Conservation (phyloP, 179 eudicot genomes). For the Sideroxylon spinosum region DNA sequence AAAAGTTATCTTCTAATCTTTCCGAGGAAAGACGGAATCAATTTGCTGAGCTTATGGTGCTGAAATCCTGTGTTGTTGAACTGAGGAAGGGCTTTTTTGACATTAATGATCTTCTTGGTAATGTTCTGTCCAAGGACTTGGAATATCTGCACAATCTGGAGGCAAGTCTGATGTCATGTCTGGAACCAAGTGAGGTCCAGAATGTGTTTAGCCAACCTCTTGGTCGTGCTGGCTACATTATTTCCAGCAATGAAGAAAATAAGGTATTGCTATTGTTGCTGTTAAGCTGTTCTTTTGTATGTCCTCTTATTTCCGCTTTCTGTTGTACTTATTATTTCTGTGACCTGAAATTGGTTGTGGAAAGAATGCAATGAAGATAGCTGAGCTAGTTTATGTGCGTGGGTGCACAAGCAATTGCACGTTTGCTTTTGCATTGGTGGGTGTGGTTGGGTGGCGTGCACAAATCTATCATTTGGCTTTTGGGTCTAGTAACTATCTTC, state of each 20-base stretch:
- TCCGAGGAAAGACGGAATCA: constrained; percentile 51
- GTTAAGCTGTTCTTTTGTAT: neutral
- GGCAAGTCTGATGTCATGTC: constrained; percentile 36
- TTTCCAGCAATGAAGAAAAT: constrained; percentile 30
- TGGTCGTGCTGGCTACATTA: constrained; percentile 29
- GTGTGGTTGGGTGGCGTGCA: neutral
- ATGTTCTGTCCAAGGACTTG: constrained; percentile 53
- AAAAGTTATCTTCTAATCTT: constrained; percentile 41
- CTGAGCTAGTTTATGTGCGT: neutral
- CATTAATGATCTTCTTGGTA: constrained; percentile 30
- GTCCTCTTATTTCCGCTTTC: neutral
- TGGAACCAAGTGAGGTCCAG: constrained; percentile 32
- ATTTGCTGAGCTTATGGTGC: constrained; percentile 41
- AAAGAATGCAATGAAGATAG: neutral
- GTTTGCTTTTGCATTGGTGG: neutral
- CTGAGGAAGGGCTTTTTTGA: constrained; percentile 44
- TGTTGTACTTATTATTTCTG: neutral
- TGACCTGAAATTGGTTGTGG: neutral
- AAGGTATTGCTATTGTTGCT: constrained; percentile 42
- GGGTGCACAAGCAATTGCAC: neutral
- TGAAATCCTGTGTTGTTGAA: constrained; percentile 44
- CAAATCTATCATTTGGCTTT: constrained; percentile 2
- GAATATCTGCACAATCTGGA: constrained; percentile 48
- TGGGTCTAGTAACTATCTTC: neutral
- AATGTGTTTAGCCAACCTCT: constrained; percentile 24